These are phyloP conservation scores for Boletus eberwhitei DNA, from an alignment of 768 basidiomycete species.

Conservation along the genomic window DNA sequence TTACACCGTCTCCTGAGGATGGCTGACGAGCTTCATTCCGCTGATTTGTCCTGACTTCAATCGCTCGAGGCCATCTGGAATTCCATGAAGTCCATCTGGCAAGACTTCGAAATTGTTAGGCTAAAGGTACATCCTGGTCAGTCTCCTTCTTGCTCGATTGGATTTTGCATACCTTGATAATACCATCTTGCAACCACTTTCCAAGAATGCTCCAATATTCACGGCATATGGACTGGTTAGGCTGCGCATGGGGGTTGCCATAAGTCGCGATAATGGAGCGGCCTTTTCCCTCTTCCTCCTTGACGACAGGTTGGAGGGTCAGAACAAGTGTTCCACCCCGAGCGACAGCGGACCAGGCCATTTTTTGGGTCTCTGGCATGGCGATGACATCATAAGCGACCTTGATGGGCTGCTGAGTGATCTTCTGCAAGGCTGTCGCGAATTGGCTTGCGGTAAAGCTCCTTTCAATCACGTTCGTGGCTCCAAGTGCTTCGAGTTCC, in stretches of 20 bases:
- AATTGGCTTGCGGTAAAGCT: slow-evolving; percentile 13
- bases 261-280: slow-evolving; percentile 23
- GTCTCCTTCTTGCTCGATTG: background rate
- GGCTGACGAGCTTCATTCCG: slow-evolving; percentile 42
- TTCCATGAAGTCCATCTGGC: slow-evolving; percentile 38
- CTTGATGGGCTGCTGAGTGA: slow-evolving; percentile 19
- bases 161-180: slow-evolving; percentile 20
- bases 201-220: slow-evolving; percentile 20
- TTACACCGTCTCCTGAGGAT: slow-evolving; percentile 37
- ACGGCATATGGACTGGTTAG: slow-evolving; percentile 17
- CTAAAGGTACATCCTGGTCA: slow-evolving; percentile 19
- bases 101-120: slow-evolving; percentile 43
- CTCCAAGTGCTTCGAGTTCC: slow-evolving; percentile 36
- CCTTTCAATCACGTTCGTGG: slow-evolving; percentile 39
- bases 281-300: slow-evolving; percentile 20
- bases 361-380: slow-evolving; percentile 33
- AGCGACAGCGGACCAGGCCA: slow-evolving; percentile 32
- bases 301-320: slow-evolving; percentile 23
- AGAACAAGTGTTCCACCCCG: slow-evolving; percentile 32
- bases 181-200: slow-evolving; percentile 25
- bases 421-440: slow-evolving; percentile 22
- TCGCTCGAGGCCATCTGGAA: slow-evolving; percentile 35
- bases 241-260: slow-evolving; percentile 21
- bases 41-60: slow-evolving; percentile 38
- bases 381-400: slow-evolving; percentile 34